These are phyloP conservation scores for Fusarium zealandicum DNA, from an alignment of 2,329 filamentous ascomycete species.

Conservation along the genomic window DNA sequence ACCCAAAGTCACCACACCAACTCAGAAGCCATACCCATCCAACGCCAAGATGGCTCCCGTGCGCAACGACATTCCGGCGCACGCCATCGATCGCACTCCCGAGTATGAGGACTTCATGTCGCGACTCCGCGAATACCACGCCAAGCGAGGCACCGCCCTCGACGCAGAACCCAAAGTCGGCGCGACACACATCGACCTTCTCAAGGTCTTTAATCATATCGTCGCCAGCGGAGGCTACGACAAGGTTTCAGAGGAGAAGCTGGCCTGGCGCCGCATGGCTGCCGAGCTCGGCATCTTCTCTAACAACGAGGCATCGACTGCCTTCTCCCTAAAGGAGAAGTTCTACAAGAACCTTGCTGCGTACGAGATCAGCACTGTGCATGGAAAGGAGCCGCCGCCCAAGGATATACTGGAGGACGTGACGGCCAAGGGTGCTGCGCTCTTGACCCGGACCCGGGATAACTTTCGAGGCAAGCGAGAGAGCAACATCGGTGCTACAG, in stretches of 20 bases:
- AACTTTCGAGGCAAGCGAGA: conserved; percentile 68
- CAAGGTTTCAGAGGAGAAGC: conserved; percentile 80
- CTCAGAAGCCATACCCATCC: background rate
- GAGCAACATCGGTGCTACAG: conserved; percentile 59
- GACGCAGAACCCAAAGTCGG: conserved; percentile 85
- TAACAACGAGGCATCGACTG: conserved; percentile 80
- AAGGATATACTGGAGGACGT: conserved; percentile 88
- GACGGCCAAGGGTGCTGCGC: conserved; percentile 81
- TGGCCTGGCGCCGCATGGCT: conserved; percentile 84
- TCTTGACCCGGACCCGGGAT: conserved; percentile 80
- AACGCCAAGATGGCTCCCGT: conserved; percentile 45
- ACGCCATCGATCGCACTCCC: conserved; percentile 64
- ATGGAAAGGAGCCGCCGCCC: conserved; percentile 82
- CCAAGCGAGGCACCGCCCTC: conserved; percentile 78
- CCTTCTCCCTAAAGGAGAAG: conserved; percentile 84
- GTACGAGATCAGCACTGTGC: conserved; percentile 81
- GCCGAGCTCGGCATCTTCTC: conserved; percentile 78
- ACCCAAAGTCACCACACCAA: no score
- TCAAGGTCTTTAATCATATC: conserved; percentile 80
- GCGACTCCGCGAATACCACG: conserved; percentile 75
- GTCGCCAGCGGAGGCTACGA: conserved; percentile 84
- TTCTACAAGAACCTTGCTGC: conserved; percentile 91
- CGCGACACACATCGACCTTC: conserved; percentile 75
- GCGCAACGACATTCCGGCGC: conserved; percentile 48
- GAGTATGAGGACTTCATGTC: conserved; percentile 84